Evolutionary conservation across 1,284 basidiomycete species (phyloP), one percentile per base, ranked within the genome.

Genomic region (Puccinia brachypodii): DNA sequence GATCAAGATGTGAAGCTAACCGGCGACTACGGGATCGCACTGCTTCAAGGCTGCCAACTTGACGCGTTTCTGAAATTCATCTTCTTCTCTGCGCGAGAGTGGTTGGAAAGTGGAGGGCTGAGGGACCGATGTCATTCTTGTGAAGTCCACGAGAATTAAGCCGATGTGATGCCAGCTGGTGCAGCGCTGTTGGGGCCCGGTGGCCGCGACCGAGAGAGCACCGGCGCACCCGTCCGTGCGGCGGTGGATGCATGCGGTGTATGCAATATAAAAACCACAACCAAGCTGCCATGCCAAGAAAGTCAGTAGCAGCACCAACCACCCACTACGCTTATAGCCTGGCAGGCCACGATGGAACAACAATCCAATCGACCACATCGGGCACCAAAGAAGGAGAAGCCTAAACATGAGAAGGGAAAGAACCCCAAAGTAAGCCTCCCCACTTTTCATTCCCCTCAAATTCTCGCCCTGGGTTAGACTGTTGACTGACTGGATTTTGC

Each of bases 381-480:
- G 38, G 87, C 94, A 93, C 87, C 89, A 58, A 69, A 83, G 89
- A 82, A 89, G 88, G 76, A 88, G 92, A 93, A 84, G 91, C 92
- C 84, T 79, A 85, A 84, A 87, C 91, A 88, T 83, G 84, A 84
- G 81, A 86, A 86, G 71, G 92, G 92, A 3, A 94, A 92, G 88
- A 98, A 98, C 86, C 94, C 95, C 87, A 98, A 97, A 92, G 95
- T 93, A 82, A 83, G 89, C 84, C n/a, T 19, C n/a, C n/a, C n/a
- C n/a, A 11, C 16, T 36, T 25, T 64, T 53, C 1, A 44, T 60
- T 38, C 9, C 31, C 50, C 22, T 25, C 25, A 16, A 60, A 33
- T 9, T n/a, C 28, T 33, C 14, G 31, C 9, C 25, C 16, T n/a
- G 33, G 11, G 19, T 3, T 28, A 72, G 36, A 76, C 72, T 44